Percentiles rank a stretch among this genome's conserved stretches.
phyloP scores from a whole-genome alignment of 345 rosid genomes.

The Eucalyptus virginea region DNA sequence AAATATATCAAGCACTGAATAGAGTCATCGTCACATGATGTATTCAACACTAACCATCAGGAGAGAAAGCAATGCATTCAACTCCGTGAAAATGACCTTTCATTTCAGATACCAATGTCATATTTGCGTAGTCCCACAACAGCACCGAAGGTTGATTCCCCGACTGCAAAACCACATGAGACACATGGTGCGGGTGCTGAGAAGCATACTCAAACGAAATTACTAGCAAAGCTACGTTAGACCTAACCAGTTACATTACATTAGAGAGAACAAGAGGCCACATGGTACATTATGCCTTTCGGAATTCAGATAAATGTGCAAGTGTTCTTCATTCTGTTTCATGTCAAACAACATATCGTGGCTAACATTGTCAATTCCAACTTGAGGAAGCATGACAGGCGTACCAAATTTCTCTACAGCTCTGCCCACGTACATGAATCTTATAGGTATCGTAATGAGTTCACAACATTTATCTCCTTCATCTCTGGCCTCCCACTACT shows the following conservation, averaged over 20 bases:
- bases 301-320: neutral
- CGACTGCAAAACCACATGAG: slow-evolving; percentile 35
- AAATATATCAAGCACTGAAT: neutral
- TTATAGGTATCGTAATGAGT: neutral
- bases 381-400: neutral
- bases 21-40: neutral
- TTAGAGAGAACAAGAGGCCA: neutral
- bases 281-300: neutral
- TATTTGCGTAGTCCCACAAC: slow-evolving; percentile 51
- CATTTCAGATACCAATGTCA: slow-evolving; percentile 46
- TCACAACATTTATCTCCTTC: neutral
- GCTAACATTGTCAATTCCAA: neutral
- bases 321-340: neutral
- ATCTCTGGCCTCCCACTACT: neutral
- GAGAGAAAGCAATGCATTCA: slow-evolving; percentile 71
- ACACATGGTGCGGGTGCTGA: neutral
- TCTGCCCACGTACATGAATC: neutral
- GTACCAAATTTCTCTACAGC: neutral
- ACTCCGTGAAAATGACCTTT: slow-evolving; percentile 70
- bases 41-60: slow-evolving; percentile 43
- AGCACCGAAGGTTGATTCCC: slow-evolving; percentile 69
- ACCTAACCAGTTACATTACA: neutral
- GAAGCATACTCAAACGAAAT: neutral
- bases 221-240: neutral
- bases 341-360: neutral